These are phyloP conservation scores for Glaciozyma antarctica DNA, from an alignment of 768 basidiomycete genomes.

Conservation along the genomic window DNA sequence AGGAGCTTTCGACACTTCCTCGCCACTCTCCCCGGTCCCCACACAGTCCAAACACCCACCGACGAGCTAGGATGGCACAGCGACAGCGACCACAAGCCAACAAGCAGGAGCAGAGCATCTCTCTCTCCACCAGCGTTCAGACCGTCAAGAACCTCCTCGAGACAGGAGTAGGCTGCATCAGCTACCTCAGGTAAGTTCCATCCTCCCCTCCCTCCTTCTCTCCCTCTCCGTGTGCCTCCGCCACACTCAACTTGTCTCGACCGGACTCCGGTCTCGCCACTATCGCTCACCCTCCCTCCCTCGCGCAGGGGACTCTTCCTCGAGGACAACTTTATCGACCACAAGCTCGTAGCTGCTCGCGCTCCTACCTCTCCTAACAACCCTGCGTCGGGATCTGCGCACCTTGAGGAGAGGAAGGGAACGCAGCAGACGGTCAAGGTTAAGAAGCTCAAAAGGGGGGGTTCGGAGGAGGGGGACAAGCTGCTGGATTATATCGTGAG, in stretches of 20 bases:
- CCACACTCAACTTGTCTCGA: not conserved
- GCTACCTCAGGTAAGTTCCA: constrained; percentile 26
- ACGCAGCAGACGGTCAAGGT: constrained; percentile 51
- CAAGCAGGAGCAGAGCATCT: not conserved
- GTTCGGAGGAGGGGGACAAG: constrained; percentile 71
- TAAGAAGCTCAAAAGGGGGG: constrained; percentile 63
- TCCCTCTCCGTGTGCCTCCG: no score
- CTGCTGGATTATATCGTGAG: constrained; percentile 69
- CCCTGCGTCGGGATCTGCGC: not conserved
- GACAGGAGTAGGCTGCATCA: constrained; percentile 32
- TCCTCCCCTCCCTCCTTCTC: not conserved
- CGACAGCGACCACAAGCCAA: not conserved
- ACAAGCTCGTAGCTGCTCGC: constrained; percentile 12
- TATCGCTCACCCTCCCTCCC: not conserved
- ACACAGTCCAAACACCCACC: no score
- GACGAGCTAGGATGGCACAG: not conserved
- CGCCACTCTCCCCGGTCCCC: no score
- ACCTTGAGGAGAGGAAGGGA: constrained; percentile 10
- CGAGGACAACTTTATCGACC: constrained; percentile 27
- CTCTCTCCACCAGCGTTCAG: not conserved
- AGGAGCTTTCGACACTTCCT: no score
- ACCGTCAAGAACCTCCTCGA: constrained; percentile 16
- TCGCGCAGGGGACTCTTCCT: constrained; percentile 26
- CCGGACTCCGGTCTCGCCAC: not conserved
- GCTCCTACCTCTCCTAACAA: constrained; percentile 2